Conservation (phyloP, 352 stramenopile genomes). For the Pythium aristosporum region DNA sequence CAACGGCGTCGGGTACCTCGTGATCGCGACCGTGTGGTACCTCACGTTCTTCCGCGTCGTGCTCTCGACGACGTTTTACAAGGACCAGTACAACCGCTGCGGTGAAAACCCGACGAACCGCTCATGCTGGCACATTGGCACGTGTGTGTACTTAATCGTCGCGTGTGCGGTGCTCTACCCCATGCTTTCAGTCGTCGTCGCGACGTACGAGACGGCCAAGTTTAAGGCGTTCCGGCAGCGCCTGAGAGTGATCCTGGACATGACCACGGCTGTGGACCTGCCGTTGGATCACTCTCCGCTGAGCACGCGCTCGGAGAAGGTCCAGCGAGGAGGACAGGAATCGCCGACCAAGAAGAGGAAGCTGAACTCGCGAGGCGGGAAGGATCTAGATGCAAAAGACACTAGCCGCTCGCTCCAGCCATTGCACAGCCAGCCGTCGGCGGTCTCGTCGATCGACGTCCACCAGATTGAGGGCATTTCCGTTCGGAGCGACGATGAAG, state of each 20-base stretch:
- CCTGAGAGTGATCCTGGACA: constrained; percentile 50
- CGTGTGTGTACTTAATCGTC: constrained; percentile 59
- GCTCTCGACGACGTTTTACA: constrained; percentile 75
- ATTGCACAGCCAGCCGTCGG: constrained; percentile 30
- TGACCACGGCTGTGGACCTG: constrained; percentile 47
- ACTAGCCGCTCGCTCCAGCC: constrained; percentile 38
- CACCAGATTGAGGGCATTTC: constrained; percentile 33
- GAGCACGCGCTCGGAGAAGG: constrained; percentile 29
- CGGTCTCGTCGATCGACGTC: constrained; percentile 31
- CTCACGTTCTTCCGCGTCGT: constrained; percentile 59
- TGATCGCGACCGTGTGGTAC: constrained; percentile 63
- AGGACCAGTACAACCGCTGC: constrained; percentile 77
- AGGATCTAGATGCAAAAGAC: constrained; percentile 41
- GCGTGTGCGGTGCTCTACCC: constrained; percentile 55
- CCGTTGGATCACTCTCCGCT: constrained; percentile 37
- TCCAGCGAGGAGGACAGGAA: constrained; percentile 3
- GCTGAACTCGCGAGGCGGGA: constrained; percentile 17
- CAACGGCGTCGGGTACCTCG: constrained; percentile 48
- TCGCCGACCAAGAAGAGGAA: constrained; percentile 31
- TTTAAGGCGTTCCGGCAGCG: constrained; percentile 48
- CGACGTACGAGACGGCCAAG: constrained; percentile 59
- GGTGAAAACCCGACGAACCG: constrained; percentile 48
- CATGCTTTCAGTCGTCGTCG: constrained; percentile 58
- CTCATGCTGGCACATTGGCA: constrained; percentile 74
- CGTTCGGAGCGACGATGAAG: constrained; percentile 36